Evolutionary conservation across 2,329 filamentous ascomycete species (phyloP).

Genomic region (Fusarium pseudocircinatum): DNA sequence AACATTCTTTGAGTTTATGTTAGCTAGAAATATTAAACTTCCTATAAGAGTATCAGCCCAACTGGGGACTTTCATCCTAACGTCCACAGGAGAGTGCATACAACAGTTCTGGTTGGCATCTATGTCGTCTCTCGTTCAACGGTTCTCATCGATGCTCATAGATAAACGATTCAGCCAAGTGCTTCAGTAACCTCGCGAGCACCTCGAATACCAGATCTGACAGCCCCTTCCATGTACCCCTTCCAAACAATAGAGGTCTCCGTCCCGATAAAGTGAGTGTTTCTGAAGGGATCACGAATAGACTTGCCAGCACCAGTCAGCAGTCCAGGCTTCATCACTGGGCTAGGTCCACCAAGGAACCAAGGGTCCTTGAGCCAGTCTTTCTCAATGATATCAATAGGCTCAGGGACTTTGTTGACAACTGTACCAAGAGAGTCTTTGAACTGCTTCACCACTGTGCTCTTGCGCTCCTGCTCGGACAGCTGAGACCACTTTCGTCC

Average conservation of each 20-base stretch:
- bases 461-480: not conserved
- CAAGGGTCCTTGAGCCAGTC: not conserved
- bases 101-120: not conserved
- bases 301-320: not conserved
- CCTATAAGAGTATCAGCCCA: fast-evolving
- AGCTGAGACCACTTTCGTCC: not conserved
- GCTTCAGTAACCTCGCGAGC: constrained; percentile 41
- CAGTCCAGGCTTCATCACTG: not conserved
- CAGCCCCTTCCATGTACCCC: not conserved
- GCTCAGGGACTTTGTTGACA: not conserved
- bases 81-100: too few relatives aligned
- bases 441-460: not conserved
- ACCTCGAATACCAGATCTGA: not conserved
- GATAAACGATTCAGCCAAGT: fast-evolving
- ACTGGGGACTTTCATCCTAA: fast-evolving
- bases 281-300: not conserved
- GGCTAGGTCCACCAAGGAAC: not conserved
- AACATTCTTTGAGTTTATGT: not conserved
- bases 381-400: not conserved
- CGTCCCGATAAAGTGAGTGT: not conserved
- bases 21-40: not conserved
- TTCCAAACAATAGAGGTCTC: not conserved
- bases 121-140: fast-evolving
- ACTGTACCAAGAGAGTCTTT: not conserved
- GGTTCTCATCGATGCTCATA: fast-evolving